These are phyloP conservation scores for Eudorina sp. DNA, from an alignment of 139 green algal species.

Conservation along the genomic window DNA sequence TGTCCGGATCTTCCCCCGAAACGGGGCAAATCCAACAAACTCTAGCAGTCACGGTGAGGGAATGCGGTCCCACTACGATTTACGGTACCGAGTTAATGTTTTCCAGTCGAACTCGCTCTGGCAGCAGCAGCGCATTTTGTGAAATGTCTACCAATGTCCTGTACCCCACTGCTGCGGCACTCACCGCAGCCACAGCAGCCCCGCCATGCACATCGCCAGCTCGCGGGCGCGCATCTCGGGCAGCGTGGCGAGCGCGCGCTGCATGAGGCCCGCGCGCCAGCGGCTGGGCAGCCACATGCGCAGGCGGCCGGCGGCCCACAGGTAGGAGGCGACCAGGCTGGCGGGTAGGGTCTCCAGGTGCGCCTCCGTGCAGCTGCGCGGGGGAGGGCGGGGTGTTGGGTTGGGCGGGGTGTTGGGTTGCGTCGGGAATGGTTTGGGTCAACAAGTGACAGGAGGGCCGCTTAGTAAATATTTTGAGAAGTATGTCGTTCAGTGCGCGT, in stretches of 20 bases:
- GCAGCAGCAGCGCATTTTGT: too few relatives aligned
- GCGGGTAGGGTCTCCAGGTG: background rate
- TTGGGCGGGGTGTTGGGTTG: too few relatives aligned
- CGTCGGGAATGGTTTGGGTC: too few relatives aligned
- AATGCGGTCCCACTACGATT: background rate
- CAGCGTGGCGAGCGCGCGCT: background rate
- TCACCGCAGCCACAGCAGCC: constrained; percentile 35
- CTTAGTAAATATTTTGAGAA: too few relatives aligned
- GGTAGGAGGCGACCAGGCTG: constrained; percentile 19
- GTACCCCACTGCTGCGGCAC: background rate
- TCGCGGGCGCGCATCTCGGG: constrained; percentile 10
- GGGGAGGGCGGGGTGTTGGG: background rate
- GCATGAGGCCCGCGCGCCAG: background rate
- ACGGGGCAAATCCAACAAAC: background rate
- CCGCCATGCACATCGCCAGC: constrained; percentile 13
- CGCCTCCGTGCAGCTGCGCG: background rate
- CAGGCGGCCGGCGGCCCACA: constrained; percentile 35
- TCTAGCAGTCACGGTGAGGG: background rate
- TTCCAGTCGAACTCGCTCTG: background rate
- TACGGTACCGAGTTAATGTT: background rate
- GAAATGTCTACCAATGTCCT: background rate
- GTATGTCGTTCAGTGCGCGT: too few relatives aligned
- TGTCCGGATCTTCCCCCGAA: background rate
- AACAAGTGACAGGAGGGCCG: too few relatives aligned
- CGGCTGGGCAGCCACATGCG: background rate